Base-by-base conservation (phyloP, 768 basidiomycete genomes). In the Coprinopsis cinerea region DNA sequence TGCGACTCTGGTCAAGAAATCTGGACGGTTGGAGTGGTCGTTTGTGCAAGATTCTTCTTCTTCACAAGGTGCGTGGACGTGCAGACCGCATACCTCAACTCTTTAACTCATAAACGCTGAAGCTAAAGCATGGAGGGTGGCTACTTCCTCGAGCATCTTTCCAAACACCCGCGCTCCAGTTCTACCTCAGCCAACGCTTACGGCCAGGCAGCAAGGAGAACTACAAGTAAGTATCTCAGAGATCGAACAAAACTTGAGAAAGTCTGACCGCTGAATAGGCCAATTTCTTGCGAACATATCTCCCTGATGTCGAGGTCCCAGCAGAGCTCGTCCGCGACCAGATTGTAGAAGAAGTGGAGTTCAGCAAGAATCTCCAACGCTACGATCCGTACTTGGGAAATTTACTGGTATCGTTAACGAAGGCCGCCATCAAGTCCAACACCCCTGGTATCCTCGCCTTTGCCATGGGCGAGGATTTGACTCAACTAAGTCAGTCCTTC, bases 271-370 rank as follows among this genome's bases (percentile, higher is more conserved):
- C 41, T 51, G 15, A 20, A 27, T 52, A 92, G 88, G 76, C 84
- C 13, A 80, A 82, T 48, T 88, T 87, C 57, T 70, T 90, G 41
- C 79, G 84, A 39, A 82, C 79, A 3, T 75, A 77, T 62, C 74
- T 84, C 47, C 86, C 88, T 1, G 87, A 90, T 52, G 71, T 84
- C 14, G 85, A 89, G 52, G 69, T 92, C n/a, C 68, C 85, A 5
- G 66, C 76, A n/a, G 81, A 87, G 34, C 65, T 91, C 20, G 71
- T 91, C 39, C 64, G 77, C 44, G 75, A 78, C 23, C 72, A 82
- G 49, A 64, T 88, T 17, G 63, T 69, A 11, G 66, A 69, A 44
- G 80, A 83, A 40, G 65, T 70, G 11, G 64, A 59, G 35, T 54
- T 66, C 44, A 49, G 57, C 30, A 63, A 59, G 20, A 56, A 64